These are phyloP conservation scores for Skeletonema menzelii DNA, from an alignment of 108 stramenopile species.

Conservation along the genomic window DNA sequence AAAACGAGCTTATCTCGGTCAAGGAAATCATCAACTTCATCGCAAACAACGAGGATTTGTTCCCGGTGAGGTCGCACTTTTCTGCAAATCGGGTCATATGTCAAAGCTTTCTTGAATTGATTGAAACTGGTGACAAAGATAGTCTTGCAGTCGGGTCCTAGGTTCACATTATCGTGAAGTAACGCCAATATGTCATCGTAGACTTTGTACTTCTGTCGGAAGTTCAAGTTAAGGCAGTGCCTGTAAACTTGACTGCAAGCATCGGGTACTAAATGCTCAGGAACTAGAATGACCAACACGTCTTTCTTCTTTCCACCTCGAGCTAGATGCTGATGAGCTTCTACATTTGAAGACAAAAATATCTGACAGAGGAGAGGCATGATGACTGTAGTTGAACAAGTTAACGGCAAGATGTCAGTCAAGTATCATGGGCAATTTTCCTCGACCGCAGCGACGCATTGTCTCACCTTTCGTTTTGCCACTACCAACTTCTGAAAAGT, in stretches of 20 bases:
- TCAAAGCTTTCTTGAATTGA: conserved; percentile 60
- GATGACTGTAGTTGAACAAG: conserved; percentile 38
- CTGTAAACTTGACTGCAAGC: conserved; percentile 51
- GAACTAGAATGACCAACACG: conserved; percentile 50
- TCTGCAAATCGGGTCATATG: conserved; percentile 53
- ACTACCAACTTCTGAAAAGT: conserved; percentile 53
- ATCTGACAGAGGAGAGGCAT: conserved; percentile 52
- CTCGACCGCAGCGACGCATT: background rate
- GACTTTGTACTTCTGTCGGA: conserved; percentile 51
- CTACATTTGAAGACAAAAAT: conserved; percentile 48
- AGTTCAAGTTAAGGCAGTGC: conserved; percentile 57
- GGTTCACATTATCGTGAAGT: conserved; percentile 30
- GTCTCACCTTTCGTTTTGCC: conserved; percentile 27
- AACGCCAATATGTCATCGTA: conserved; percentile 58
- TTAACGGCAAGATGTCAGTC: background rate
- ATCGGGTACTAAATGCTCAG: conserved; percentile 56
- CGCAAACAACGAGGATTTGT: conserved; percentile 49
- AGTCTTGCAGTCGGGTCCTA: conserved; percentile 31
- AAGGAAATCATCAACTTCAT: conserved; percentile 61
- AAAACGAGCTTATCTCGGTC: conserved; percentile 62
- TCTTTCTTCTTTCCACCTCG: conserved; percentile 51
- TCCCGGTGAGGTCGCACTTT: conserved; percentile 55
- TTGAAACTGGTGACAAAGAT: conserved; percentile 63
- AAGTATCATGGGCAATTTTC: background rate
- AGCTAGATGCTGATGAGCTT: conserved; percentile 41